Evolutionary conservation across 2,329 filamentous ascomycete genomes (phyloP), one percentile per base, ranked within the genome.

Genomic region (Microdochium bolleyi): DNA sequence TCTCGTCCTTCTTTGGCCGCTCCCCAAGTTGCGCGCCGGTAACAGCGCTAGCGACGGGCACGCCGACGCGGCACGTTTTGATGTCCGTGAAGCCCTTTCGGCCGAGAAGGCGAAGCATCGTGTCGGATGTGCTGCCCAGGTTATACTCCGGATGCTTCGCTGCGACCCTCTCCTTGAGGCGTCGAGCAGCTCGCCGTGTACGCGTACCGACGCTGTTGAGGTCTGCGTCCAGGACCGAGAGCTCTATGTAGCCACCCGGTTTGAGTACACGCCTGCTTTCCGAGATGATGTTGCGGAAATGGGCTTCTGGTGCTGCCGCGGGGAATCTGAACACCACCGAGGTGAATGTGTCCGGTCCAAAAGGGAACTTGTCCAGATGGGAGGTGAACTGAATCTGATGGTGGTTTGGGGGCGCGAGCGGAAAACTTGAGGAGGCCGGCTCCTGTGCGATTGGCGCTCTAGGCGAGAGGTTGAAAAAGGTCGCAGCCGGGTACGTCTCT

Each of bases 151-250:
- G 74, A 11, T 87, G 77, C 8, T 74, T 74, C 19, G 77, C 72
- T 54, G 85, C 83, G 59, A 90, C 82, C 32, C 79, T 75, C 61
- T 89, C 84, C 68, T 92, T 92, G 53, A 92, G 71, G 0, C 76
- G 79, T 3, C 88, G 81, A 2, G 92, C 78, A 0, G 85, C 80
- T 16, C 84, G 80, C 5, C 88, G 80, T 1, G 85, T 83, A 14
- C 80, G 79, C 52, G 80, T 84, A 0, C 89, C 89, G 86, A 92
- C 91, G 63, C 89, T 90, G 68, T 90, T 84, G 55, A 94, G 77
- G 62, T 94, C 89, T 11, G 90, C 76, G 57, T 94, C 89, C 1
- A 94, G 77, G 37, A 91, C 84, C 0, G 84, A 85, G 19, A 92
- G 72, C 67, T 94, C 89, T n/a, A 94, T 78, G 62, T 85, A 88